A percentile compares a stretch with the other conserved stretches of the same genome.
Evolutionary conservation across 257 asterid genomes (phyloP).

Genomic region (Gynochthodes officinalis): DNA sequence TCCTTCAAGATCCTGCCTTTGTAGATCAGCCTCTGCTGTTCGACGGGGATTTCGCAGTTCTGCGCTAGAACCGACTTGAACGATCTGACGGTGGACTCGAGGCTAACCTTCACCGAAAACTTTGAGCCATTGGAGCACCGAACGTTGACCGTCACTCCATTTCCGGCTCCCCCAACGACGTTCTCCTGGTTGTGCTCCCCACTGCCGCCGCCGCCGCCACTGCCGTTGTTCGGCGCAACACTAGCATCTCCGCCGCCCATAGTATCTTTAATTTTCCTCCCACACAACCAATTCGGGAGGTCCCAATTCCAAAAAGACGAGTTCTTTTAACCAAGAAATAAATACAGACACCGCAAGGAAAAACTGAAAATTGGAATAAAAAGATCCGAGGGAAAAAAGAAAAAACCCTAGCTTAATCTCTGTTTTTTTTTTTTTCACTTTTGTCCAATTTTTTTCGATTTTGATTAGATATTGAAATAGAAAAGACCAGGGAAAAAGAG

Average conservation of each 20-base stretch:
- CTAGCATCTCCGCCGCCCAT: constrained; percentile 51
- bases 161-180: constrained; percentile 19
- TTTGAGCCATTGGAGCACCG: constrained; percentile 50
- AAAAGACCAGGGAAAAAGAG: not conserved
- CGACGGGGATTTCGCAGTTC: constrained; percentile 47
- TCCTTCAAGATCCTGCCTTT: constrained; percentile 67
- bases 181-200: constrained; percentile 19
- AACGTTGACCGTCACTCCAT: constrained; percentile 38
- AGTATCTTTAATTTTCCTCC: not conserved
- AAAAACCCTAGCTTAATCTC: constrained; percentile 7
- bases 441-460: not conserved
- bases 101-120: constrained; percentile 36
- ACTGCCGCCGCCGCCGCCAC: not conserved
- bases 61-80: constrained; percentile 44
- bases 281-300: constrained; percentile 17
- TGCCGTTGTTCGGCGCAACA: constrained; percentile 26
- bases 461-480: not conserved
- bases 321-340: not conserved
- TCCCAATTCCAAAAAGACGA: not conserved
- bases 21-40: constrained; percentile 54
- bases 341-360: not conserved
- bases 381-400: not conserved
- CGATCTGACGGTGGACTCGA: constrained; percentile 43
- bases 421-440: not conserved
- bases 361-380: not conserved